Evolutionary conservation across 495 filamentous ascomycete species (phyloP).

Genomic region (Penicillium subrubescens): DNA sequence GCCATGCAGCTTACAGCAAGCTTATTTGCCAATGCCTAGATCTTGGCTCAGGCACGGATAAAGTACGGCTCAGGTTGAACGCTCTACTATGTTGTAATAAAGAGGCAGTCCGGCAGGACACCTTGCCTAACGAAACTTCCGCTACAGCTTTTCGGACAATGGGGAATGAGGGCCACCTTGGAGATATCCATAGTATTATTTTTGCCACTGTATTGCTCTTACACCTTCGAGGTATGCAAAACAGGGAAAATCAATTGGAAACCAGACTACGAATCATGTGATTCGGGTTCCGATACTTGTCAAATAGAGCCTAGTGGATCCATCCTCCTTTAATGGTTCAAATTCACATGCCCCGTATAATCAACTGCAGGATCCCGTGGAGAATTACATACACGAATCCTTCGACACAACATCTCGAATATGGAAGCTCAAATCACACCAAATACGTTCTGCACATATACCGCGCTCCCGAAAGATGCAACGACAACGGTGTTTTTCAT

Average conservation of each 20-base stretch:
- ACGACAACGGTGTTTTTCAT: conserved; percentile 64
- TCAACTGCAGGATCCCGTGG: not conserved
- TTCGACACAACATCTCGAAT: not conserved
- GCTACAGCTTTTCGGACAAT: too few species aligned
- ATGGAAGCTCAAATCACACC: conserved; percentile 33
- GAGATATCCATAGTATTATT: too few species aligned
- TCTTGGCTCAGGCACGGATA: not conserved
- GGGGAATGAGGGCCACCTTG: too few species aligned
- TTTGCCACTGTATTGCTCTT: too few species aligned
- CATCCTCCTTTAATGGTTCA: not conserved
- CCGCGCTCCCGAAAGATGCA: conserved; percentile 8
- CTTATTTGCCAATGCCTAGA: not conserved
- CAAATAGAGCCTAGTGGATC: not conserved
- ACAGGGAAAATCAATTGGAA: too few species aligned
- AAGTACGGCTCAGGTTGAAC: not conserved
- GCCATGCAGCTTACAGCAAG: not conserved
- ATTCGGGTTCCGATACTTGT: not conserved
- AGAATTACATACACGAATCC: not conserved
- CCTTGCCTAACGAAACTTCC: too few species aligned
- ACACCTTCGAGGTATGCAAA: too few species aligned
- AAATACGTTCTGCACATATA: conserved; percentile 37
- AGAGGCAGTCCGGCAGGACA: too few species aligned
- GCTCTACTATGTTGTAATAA: not conserved
- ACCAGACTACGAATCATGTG: not conserved
- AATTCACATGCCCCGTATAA: not conserved